Evolutionary conservation across 805 yeast genomes (phyloP), one percentile per base, ranked within the genome.

Genomic region (Zygosaccharomyces bailii): DNA sequence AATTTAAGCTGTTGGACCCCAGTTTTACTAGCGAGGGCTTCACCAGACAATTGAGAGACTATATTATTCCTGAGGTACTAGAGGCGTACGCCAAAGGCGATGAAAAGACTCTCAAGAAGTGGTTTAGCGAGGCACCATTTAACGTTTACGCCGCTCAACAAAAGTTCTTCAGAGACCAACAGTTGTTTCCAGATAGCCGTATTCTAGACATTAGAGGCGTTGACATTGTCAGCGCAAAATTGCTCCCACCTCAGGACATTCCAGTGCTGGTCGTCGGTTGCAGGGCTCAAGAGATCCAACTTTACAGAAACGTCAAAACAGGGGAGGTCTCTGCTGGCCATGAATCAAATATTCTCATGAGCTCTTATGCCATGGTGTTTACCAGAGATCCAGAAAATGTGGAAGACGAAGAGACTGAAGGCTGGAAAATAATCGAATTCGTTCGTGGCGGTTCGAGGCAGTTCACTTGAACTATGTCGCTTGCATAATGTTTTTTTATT

Each of bases 61-160:
- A 82, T 68, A 86, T 93, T 51, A 80, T 93, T 45, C 99, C 99
- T 8, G 99, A 93, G 67, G 79, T 93, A 27, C 73, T 93, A 59
- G 99, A 93, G 61, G 97, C 98, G 5, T 90, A 89, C 68, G 87
- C 87, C 48, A 84, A 84, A 55, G 96, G 96, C 53, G 97, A 93
- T 56, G 91, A 82, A 51, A 75, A 74, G 40, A 82, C 82, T 16
- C 75, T 93, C 63, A 86, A 90, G 66, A 71, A 73, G 57, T 93
- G 99, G 99, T 79, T 93, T 48, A 83, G 95, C 39, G 99, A 93
- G 69, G 98, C 98, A 21, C 97, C 99, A 34, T 91, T 70, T 71
- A 91, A 91, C 64, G 95, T 93, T 48, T 88, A 95, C 79, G 79
- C 85, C 54, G 96, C 96, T 25, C 87, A 86, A 65, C 89, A 91